phyloP scores from a whole-genome alignment of 306 rosid genomes.

The Oxytropis ochrocephala region DNA sequence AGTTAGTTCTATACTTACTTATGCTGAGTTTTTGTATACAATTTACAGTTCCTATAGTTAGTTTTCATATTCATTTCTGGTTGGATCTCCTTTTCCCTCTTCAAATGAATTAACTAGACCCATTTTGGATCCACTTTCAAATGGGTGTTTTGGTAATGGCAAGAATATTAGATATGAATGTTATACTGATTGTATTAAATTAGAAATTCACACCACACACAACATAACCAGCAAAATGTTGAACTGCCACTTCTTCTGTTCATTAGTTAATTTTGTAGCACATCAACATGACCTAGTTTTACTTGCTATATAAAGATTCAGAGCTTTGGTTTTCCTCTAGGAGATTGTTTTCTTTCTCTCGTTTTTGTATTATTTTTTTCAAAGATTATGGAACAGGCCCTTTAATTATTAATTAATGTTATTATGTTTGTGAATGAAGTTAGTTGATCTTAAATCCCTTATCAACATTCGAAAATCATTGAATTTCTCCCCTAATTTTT shows the following conservation, averaged over 20 bases:
- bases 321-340: neutral
- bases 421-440: neutral
- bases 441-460: neutral
- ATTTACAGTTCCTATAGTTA: too few relatives aligned
- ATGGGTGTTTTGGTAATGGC: neutral
- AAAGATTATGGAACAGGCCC: neutral
- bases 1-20: too few relatives aligned
- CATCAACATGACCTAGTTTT: neutral
- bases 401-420: neutral
- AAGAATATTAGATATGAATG: neutral
- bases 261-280: neutral
- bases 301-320: neutral
- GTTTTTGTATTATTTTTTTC: neutral
- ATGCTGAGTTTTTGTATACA: too few relatives aligned
- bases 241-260: neutral
- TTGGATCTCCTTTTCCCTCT: too few relatives aligned
- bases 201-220: neutral
- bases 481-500: neutral
- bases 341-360: neutral
- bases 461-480: too few relatives aligned
- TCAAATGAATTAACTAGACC: too few relatives aligned
- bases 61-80: too few relatives aligned
- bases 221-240: neutral
- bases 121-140: neutral
- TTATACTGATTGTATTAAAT: neutral